phyloP scores from a whole-genome alignment of 306 rosid genomes.

The Albizia julibrissin region DNA sequence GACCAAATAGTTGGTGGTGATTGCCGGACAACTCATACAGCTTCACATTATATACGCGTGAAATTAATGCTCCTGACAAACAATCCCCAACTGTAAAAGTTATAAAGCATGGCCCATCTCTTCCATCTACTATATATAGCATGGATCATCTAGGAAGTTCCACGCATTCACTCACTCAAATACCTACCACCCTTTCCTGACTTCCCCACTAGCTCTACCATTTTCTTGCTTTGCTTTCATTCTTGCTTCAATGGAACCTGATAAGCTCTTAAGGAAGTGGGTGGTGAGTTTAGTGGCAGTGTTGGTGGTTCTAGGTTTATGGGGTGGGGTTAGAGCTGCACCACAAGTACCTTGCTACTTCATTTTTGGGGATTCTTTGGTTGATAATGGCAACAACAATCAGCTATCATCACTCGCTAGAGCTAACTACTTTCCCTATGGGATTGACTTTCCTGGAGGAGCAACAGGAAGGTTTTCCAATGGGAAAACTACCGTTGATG shows the following conservation, averaged over 20 bases:
- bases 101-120: not conserved
- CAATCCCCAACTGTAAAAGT: constrained; percentile 57
- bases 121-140: constrained; percentile 38
- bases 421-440: constrained; percentile 63
- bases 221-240: not conserved
- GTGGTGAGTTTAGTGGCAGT: not conserved
- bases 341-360: constrained; percentile 54
- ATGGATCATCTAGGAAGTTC: constrained; percentile 6
- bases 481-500: constrained; percentile 59
- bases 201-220: not conserved
- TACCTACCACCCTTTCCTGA: not conserved
- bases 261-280: constrained; percentile 19
- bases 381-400: constrained; percentile 71
- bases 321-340: constrained; percentile 51
- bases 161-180: constrained; percentile 31
- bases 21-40: constrained; percentile 28
- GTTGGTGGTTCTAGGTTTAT: constrained; percentile 38
- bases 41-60: constrained; percentile 79
- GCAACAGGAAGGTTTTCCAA: constrained; percentile 66
- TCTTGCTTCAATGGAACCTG: constrained; percentile 39
- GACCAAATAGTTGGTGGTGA: constrained; percentile 23
- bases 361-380: constrained; percentile 73
- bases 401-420: constrained; percentile 44
- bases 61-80: constrained; percentile 66
- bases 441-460: constrained; percentile 63